These are phyloP conservation scores for Sisymbrium altissimum DNA, from an alignment of 345 rosid species.

Conservation along the genomic window DNA sequence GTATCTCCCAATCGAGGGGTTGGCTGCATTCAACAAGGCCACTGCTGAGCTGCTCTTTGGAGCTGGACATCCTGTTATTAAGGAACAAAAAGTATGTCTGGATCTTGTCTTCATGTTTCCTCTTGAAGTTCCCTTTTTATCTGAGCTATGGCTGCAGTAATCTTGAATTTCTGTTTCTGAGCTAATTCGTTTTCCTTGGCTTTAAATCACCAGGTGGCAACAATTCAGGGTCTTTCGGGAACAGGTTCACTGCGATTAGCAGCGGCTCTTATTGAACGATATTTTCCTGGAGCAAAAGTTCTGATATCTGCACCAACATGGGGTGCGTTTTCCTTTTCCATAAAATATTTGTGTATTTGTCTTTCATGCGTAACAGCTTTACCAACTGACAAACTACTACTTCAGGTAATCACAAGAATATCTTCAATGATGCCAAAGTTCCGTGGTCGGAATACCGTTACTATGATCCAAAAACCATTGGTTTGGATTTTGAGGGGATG, in stretches of 20 bases:
- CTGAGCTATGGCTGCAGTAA: not conserved
- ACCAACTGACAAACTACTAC: constrained; percentile 8
- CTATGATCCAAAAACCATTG: constrained; percentile 96
- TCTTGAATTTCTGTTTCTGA: not conserved
- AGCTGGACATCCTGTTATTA: constrained; percentile 66
- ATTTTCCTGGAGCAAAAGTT: constrained; percentile 89
- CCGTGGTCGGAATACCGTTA: constrained; percentile 97
- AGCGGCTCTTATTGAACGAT: constrained; percentile 89
- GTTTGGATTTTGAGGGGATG: constrained; percentile 99
- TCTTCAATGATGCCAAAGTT: constrained; percentile 91
- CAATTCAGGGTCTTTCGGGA: constrained; percentile 97
- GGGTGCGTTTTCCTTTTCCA: constrained; percentile 48
- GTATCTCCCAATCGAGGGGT: constrained; percentile 99
- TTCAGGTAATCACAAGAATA: constrained; percentile 94
- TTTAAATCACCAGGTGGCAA: constrained; percentile 67
- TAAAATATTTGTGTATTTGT: not conserved
- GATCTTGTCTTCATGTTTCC: not conserved
- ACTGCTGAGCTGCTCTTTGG: constrained; percentile 92
- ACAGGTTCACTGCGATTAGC: constrained; percentile 94
- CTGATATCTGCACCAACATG: constrained; percentile 89
- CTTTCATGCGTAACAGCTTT: not conserved
- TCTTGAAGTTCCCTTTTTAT: constrained; percentile 1
- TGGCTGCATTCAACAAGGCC: constrained; percentile 85
- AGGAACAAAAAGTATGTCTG: constrained; percentile 64
- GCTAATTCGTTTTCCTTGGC: not conserved